Percentiles rank a stretch among this genome's conserved stretches.
Evolutionary conservation across 441 rosid species (phyloP).

Genomic region (Sinapis alba): DNA sequence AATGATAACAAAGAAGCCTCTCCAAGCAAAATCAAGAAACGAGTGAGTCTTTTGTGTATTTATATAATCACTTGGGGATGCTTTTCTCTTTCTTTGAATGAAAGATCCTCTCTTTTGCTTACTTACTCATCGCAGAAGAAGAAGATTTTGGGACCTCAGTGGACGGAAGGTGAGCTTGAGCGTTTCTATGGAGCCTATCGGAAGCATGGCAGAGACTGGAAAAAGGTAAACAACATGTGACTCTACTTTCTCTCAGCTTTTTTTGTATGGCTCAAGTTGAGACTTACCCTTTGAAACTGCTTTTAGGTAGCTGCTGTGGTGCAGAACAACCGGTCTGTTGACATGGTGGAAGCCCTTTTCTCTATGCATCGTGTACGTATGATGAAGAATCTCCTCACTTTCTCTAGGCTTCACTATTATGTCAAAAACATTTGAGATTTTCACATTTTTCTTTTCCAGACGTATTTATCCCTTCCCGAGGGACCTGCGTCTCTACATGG

Average conservation of each 20-base stretch:
- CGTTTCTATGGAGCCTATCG: slow-evolving; percentile 83
- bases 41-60: slow-evolving; percentile 48
- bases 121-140: slow-evolving; percentile 48
- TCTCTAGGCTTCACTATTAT: no score
- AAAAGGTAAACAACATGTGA: slow-evolving; percentile 53
- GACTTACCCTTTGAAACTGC: no score
- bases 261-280: no score
- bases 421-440: no score
- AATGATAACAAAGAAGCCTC: slow-evolving; percentile 53
- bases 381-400: no score
- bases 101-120: not conserved
- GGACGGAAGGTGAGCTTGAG: slow-evolving; percentile 84
- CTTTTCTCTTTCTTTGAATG: not conserved
- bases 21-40: slow-evolving; percentile 53
- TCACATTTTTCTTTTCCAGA: slow-evolving; percentile 54
- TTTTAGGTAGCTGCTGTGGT: slow-evolving; percentile 62
- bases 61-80: not conserved
- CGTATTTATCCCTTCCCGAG: slow-evolving; percentile 91
- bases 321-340: slow-evolving; percentile 70
- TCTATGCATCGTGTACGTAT: slow-evolving; percentile 77
- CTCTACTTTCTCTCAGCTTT: not conserved
- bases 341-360: slow-evolving; percentile 90
- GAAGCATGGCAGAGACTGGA: slow-evolving; percentile 79
- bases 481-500: slow-evolving; percentile 92
- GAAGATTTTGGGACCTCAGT: slow-evolving; percentile 79